Conservation (phyloP, 257 asterid genomes). For the Cynanchum wilfordii region DNA sequence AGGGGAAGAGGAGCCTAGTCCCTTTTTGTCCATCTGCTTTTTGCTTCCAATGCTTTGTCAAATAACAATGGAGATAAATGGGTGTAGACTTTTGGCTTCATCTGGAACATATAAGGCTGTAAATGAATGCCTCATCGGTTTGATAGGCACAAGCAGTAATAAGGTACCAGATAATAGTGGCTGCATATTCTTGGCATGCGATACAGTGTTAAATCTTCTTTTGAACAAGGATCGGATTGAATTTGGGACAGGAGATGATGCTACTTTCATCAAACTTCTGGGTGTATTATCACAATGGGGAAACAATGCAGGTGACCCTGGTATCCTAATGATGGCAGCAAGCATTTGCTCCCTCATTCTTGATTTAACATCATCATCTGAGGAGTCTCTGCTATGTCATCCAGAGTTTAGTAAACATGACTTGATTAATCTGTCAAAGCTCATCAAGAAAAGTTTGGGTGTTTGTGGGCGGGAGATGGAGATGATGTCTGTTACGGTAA, state of each 20-base stretch:
- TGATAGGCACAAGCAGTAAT: slow-evolving; percentile 38
- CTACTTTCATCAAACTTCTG: slow-evolving; percentile 55
- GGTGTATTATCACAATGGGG: slow-evolving; percentile 58
- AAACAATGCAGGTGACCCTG: slow-evolving; percentile 35
- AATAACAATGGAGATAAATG: slow-evolving; percentile 61
- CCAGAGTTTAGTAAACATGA: slow-evolving; percentile 40
- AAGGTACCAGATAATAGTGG: slow-evolving; percentile 32
- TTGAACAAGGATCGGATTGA: slow-evolving; percentile 35
- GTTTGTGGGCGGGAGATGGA: slow-evolving; percentile 41
- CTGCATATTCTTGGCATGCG: slow-evolving; percentile 71
- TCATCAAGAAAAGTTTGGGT: slow-evolving; percentile 54
- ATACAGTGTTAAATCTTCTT: slow-evolving; percentile 66
- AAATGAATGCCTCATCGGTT: slow-evolving; percentile 45
- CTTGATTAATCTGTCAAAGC: slow-evolving; percentile 42
- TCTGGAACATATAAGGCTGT: slow-evolving; percentile 61
- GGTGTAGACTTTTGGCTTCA: slow-evolving; percentile 56
- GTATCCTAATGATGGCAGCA: slow-evolving; percentile 68
- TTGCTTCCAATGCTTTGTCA: slow-evolving; percentile 92
- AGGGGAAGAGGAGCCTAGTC: slow-evolving; percentile 65
- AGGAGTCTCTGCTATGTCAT: slow-evolving; percentile 56
- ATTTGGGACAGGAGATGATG: slow-evolving; percentile 33
- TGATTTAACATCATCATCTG: slow-evolving; percentile 52
- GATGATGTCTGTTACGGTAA: slow-evolving; percentile 28
- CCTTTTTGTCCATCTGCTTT: slow-evolving; percentile 58
- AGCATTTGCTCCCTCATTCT: slow-evolving; percentile 71